Percentiles rank a stretch among this genome's conserved stretches.
phyloP scores from a whole-genome alignment of 345 rosid species.

The Lepidium africanum region DNA sequence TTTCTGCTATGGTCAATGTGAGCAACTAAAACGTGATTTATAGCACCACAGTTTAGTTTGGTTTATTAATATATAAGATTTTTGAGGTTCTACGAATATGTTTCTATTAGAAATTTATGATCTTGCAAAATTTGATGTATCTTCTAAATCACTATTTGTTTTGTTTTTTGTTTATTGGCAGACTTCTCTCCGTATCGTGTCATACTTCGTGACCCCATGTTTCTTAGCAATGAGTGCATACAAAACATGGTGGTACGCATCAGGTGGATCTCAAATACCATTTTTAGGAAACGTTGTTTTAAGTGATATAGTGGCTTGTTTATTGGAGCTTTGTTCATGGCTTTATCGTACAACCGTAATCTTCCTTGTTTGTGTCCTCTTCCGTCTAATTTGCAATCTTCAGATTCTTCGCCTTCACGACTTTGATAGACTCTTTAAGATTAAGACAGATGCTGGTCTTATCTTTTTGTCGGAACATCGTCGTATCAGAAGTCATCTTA shows the following conservation, averaged over 20 bases:
- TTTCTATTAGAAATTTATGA: no score
- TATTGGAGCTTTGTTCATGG: constrained; percentile 88
- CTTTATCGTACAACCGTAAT: constrained; percentile 80
- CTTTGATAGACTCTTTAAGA: constrained; percentile 59
- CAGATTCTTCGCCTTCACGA: constrained; percentile 89
- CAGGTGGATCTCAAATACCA: constrained; percentile 86
- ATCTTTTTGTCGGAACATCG: constrained; percentile 75
- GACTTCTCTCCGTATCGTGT: constrained; percentile 67
- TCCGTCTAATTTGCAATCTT: constrained; percentile 78
- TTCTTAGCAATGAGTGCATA: constrained; percentile 67
- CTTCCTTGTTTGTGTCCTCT: constrained; percentile 82
- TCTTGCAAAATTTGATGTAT: not conserved
- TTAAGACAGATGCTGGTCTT: constrained; percentile 62
- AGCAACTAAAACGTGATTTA: no score
- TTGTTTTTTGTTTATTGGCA: constrained; percentile 29
- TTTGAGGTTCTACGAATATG: no score
- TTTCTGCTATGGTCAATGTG: no score
- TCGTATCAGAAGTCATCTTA: constrained; percentile 70
- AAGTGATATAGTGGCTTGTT: constrained; percentile 72
- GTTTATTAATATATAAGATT: no score
- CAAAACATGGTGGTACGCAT: constrained; percentile 97
- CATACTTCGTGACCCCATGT: constrained; percentile 63
- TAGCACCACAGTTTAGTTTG: no score
- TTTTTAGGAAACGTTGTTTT: constrained; percentile 69
- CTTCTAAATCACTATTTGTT: no score